A percentile compares a stretch with the other conserved stretches of the same genome.
These are phyloP conservation scores for Candida andamanensis DNA, from an alignment of 805 yeast species.

Conservation along the genomic window DNA sequence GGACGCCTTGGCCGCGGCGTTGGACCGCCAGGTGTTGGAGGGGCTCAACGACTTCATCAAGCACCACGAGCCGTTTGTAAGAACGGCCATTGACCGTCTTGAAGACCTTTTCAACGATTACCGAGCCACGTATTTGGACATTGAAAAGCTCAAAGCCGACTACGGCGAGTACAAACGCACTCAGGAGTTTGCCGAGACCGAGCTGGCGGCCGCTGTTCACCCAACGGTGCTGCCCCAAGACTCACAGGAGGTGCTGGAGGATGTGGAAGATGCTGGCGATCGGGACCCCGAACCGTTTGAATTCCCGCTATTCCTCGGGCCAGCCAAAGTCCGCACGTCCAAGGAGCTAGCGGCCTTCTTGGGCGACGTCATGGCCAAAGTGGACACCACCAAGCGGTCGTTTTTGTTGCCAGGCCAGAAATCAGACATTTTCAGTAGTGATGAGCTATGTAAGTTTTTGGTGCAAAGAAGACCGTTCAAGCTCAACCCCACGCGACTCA, in stretches of 20 bases:
- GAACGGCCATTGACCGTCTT: conserved; percentile 18
- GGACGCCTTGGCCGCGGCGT: conserved; percentile 23
- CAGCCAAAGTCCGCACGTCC: conserved; percentile 14
- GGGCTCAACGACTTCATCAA: conserved; percentile 32
- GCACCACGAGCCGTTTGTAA: conserved; percentile 29
- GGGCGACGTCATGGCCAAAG: conserved; percentile 15
- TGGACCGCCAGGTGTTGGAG: conserved; percentile 31
- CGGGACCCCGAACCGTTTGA: conserved; percentile 6
- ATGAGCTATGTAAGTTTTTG: conserved; percentile 25
- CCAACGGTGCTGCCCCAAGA: not conserved
- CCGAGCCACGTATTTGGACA: conserved; percentile 15
- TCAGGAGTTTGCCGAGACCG: conserved; percentile 23
- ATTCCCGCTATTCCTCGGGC: conserved; percentile 32
- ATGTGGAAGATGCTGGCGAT: conserved; percentile 3
- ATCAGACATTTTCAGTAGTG: conserved; percentile 36
- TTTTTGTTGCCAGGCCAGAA: conserved; percentile 38
- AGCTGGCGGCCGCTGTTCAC: not conserved
- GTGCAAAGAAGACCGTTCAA: conserved; percentile 22
- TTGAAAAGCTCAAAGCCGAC: conserved; percentile 25
- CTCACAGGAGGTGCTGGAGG: conserved; percentile 1
- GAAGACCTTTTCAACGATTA: conserved; percentile 22
- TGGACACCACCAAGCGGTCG: conserved; percentile 25
- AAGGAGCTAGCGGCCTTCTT: conserved; percentile 20
- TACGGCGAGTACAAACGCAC: conserved; percentile 26
- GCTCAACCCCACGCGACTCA: conserved; percentile 30